Evolutionary conservation across 345 rosid species (phyloP), one percentile per base, ranked within the genome.

Genomic region (Syzygium aqueum): DNA sequence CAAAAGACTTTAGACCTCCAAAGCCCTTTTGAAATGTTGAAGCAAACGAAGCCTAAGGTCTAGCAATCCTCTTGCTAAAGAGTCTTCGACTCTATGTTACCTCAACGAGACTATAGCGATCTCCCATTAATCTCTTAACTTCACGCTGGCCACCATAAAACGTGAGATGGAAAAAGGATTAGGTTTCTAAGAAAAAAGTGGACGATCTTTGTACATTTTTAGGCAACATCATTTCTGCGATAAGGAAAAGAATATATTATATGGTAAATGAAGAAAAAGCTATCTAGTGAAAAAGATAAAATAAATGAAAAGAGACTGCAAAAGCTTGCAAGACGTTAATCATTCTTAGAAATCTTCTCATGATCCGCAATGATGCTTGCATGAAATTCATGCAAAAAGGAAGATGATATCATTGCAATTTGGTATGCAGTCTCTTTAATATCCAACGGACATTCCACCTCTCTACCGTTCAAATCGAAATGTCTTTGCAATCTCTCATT

Each of bases 351-450:
- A 91, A 87, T 91, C 90, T 86, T 90, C 91, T 91, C 86, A 86
- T 90, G 85, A 86, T 85, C 11, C 28, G 91, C 88, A 89, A 93
- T 92, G 91, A 91, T 93, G 91, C 59, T 88, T 88, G 87, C 92
- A 88, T 92, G 89, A 90, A 89, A 87, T 88, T 90, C 90, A 88
- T 51, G n/a, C 46, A 73, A 33, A 73, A 73, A 73, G 80, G 49
- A 73, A 86, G 65, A 37, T 21, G 65, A 43, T 33, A 85, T 85
- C 49, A 85, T 85, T 33, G 67, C 28, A 65, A 51, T 78, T 89
- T 89, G 84, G 51, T 13, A 21, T 77, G 7, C 33, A n/a, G 53
- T 87, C 65, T 51, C 21, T 51, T 78, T 61, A 73, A 84, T 30
- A 54, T 82, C 88, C 85, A 77, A 56, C 86, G 37, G 40, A 85